Evolutionary conservation across 805 yeast species (phyloP), one percentile per base, ranked within the genome.

Genomic region (Metschnikowia kunwiensis): DNA sequence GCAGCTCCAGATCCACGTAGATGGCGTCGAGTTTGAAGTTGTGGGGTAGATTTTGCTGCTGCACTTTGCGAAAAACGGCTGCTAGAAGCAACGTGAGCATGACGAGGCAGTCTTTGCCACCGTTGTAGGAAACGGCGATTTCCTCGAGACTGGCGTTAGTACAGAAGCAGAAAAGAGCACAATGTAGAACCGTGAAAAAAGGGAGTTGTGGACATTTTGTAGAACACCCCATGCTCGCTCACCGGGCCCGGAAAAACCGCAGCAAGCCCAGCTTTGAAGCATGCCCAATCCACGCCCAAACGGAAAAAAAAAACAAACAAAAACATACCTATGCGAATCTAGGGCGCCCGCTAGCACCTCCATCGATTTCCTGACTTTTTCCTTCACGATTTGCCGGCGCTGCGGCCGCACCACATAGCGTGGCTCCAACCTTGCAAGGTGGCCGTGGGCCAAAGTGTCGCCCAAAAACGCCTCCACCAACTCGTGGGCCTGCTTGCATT

Each of bases 61-160:
- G 29, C 38, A 44, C 46, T 40, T 53, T 59, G 13, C 52, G 46
- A 45, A 64, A 63, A 13, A 67, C 36, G 60, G 64, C 77, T 1
- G 93, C 81, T 34, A 89, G 61, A 36, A 86, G 77, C 5, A 93
- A 54, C 11, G 87, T 66, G 37, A 93, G 70, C 82, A 91, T 78
- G 21, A 89, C 97, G 30, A 89, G 75, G 52, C 97, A 93, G 62
- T 93, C 98, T 55, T 93, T 93, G 1, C 98, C 98, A 8, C 98
- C 98, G 56, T 93, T 93, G 59, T 83, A 93, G 2, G 95, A 84
- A 10, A 93, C 69, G 0, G 97, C 82, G 3, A 85, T 61, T 40
- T 82, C 80, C 12, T 57, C 53, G n/a, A 67, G 47, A 7, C 64
- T 59, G 19, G 18, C 12, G 35, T 32, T 32, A 32, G 35, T 32